Evolutionary conservation across 2,329 filamentous ascomycete genomes (phyloP).

Genomic region (Arachnomyces sp.): DNA sequence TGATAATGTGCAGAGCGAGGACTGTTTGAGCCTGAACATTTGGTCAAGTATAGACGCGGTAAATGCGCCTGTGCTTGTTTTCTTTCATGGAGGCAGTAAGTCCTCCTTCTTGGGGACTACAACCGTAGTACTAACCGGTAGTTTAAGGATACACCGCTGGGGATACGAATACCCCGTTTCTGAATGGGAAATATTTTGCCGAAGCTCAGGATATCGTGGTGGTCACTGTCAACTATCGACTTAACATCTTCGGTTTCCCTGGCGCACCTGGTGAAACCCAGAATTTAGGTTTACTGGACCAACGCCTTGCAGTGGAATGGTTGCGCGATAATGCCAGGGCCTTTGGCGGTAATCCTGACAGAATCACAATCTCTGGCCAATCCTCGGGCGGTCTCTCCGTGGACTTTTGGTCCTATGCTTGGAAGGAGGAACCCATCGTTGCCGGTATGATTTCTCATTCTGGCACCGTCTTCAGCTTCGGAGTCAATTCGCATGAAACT

Average conservation of each 20-base stretch:
- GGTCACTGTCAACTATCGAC: slow-evolving; percentile 36
- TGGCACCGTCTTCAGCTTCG: slow-evolving; percentile 37
- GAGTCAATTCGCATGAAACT: slow-evolving; percentile 27
- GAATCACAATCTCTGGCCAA: slow-evolving; percentile 42
- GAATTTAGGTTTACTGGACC: slow-evolving; percentile 47
- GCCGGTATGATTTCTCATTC: slow-evolving; percentile 30
- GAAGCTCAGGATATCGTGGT: slow-evolving; percentile 33
- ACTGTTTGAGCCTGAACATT: slow-evolving; percentile 30
- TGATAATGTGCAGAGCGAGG: slow-evolving; percentile 23
- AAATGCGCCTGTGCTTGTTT: slow-evolving; percentile 32
- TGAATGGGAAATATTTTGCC: slow-evolving; percentile 28
- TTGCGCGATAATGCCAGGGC: slow-evolving; percentile 40
- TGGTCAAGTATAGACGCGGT: slow-evolving; percentile 19
- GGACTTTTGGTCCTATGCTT: slow-evolving; percentile 27
- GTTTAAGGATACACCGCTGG: slow-evolving; percentile 27
- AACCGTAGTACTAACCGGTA: neutral
- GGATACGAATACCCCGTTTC: slow-evolving; percentile 29
- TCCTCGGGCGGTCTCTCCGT: slow-evolving; percentile 31
- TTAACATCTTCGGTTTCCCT: slow-evolving; percentile 37
- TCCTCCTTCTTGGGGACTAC: neutral
- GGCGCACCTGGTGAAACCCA: slow-evolving; percentile 24
- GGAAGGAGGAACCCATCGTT: slow-evolving; percentile 28
- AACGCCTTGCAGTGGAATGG: slow-evolving; percentile 47
- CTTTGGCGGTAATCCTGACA: slow-evolving; percentile 43
- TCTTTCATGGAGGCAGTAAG: slow-evolving; percentile 35